Base-by-base conservation (phyloP, 345 rosid genomes). In the Lenwebbia sp. region DNA sequence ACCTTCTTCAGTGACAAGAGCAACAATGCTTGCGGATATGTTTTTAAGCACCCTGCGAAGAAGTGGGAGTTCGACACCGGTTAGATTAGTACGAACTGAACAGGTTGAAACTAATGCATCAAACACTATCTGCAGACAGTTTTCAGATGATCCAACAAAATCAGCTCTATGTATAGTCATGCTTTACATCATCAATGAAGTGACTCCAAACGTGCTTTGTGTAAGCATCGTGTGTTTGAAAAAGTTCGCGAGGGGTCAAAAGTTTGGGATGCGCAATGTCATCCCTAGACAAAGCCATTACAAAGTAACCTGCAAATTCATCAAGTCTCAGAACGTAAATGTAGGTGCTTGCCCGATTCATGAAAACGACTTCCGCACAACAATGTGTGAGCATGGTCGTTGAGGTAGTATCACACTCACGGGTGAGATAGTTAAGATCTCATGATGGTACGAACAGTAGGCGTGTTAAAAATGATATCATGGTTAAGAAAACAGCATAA, bases 1-100 rank as follows among this genome's bases (percentile, higher is more conserved):
- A 93, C 96, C 96, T 85, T 93, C 91, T 85, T 93, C 85, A 3
- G 95, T 91, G 83, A 94, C 96, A 37, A 95, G 91, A 6, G 98
- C 96, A 14, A 94, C 54, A 30, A 95, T 90, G 89, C 89, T 92
- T n/a, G 93, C 89, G 9, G 95, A 94, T 85, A 94, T 93, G 89
- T 92, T 94, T 88, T 92, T 93, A 87, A 94, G 90, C 88, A 94
- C 94, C 8, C 96, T 95, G 90, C 40, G 85, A n/a, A 82, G 88
- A 47, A 44, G 26, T 52, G 12, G 21, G 37, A 76, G 40, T 44
- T 58, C 19, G 54, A 57, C 84, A 47, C 75, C 3, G n/a, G 65
- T 52, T 49, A 41, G 60, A 70, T 54, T 51, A 54, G 40, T 70
- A 85, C 17, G 40, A 56, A 33, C 54, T 55, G 74, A 33, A 44